Percentiles rank a stretch among this genome's conserved stretches.
These are phyloP conservation scores for Crucihimalaya himalaica DNA, from an alignment of 345 rosid species.

Conservation along the genomic window DNA sequence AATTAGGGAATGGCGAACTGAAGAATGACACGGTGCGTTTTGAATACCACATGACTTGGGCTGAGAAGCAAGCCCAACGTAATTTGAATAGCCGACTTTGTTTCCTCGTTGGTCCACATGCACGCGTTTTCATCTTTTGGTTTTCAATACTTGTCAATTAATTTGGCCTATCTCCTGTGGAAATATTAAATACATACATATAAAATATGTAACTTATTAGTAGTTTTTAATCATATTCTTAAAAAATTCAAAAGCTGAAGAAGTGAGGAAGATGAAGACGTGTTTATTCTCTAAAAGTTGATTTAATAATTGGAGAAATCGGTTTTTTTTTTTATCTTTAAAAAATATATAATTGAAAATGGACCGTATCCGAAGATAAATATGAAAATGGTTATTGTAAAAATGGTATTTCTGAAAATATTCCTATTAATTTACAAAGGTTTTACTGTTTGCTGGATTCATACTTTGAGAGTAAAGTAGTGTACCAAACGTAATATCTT, in stretches of 20 bases:
- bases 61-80: conserved; percentile 39
- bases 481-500: not conserved
- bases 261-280: too few species aligned
- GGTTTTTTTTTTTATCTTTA: too few species aligned
- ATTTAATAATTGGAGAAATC: too few species aligned
- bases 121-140: conserved; percentile 8
- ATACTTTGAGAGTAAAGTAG: not conserved
- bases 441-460: not conserved
- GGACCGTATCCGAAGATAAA: too few species aligned
- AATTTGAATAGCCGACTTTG: conserved; percentile 27
- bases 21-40: conserved; percentile 30
- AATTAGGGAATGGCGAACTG: not conserved
- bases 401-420: too few species aligned
- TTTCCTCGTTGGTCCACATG: conserved; percentile 33
- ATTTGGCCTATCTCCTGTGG: conserved; percentile 5
- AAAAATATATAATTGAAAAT: too few species aligned
- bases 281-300: too few species aligned
- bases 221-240: not conserved
- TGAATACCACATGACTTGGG: conserved; percentile 15
- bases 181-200: not conserved
- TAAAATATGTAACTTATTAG: not conserved
- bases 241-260: too few species aligned
- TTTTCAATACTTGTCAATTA: conserved; percentile 9
- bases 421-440: too few species aligned
- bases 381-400: too few species aligned